Base-by-base conservation (phyloP, 116 monocot genomes). In the Phalaenopsis hybrid region DNA sequence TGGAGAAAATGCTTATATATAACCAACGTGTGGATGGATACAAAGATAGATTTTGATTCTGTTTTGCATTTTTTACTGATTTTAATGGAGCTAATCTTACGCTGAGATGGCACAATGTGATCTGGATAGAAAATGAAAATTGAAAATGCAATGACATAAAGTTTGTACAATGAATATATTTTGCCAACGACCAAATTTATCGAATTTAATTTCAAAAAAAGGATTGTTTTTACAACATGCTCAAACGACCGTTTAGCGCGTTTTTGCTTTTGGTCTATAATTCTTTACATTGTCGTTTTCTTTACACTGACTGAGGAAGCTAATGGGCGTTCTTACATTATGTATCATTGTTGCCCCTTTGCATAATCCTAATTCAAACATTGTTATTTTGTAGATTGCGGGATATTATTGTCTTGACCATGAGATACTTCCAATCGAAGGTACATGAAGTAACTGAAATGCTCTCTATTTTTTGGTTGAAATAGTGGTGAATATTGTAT, bases 401-500 rank as follows among this genome's bases (percentile, higher is more conserved):
- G 57, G 96, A 96, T 84, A 83, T 96, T 43, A 91, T 94, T 81
- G 96, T 96, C 75, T 79, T 96, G 79, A 92, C 92, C 13, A 81
- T 92, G 89, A 94, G 96, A 85, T 85, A 81, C 85, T 96, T 96
- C 79, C 90, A 92, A 80, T 69, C 81, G n/a, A 94, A 91, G 96
- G 96, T 96, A 88, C 37, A 41, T 33, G 57, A 49, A 50, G 2
- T 74, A n/a, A 17, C 6, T 8, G 16, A 74, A 25, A 72, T 72
- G 4, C 11, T 65, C 2, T 81, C 23, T 79, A 4, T 50, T 78
- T 18, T 31, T 65, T 34, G 79, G 58, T 37, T 73, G 79, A 75
- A 45, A 75, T 73, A 1, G 16, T 79, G 31, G 31, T 58, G 57
- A 73, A 74, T 37, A 1, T n/a, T 79, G 57, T 55, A 20, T 12